Conservation (phyloP, 192 early-diverging fungal species). For the Backusella psychrophila region DNA sequence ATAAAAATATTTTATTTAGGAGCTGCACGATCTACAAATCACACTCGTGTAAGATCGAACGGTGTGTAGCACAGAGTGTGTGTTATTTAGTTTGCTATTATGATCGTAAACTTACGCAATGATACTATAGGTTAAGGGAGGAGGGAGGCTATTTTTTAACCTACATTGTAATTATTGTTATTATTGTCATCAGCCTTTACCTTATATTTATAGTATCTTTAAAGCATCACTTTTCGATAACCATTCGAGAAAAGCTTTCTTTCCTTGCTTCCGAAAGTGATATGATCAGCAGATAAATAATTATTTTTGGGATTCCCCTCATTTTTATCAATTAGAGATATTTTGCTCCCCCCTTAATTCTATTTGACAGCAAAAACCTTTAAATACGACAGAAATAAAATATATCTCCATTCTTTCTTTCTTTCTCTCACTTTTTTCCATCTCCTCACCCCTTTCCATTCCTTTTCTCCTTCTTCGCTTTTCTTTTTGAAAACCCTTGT, state of each 20-base stretch:
- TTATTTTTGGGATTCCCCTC: conserved; percentile 5
- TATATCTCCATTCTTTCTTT: conserved; percentile 8
- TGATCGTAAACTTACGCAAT: not conserved
- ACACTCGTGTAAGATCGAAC: not conserved
- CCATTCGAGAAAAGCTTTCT: not conserved
- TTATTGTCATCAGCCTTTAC: not conserved
- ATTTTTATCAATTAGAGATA: conserved; percentile 6
- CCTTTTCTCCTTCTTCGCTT: conserved; percentile 7
- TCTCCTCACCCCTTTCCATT: conserved; percentile 16
- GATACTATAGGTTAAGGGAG: not conserved
- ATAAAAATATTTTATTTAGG: conserved; percentile 9
- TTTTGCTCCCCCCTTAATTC: not conserved
- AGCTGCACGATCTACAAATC: conserved; percentile 9
- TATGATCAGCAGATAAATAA: not conserved
- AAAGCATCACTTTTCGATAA: not conserved
- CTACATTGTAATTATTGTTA: not conserved
- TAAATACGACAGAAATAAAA: conserved; percentile 6
- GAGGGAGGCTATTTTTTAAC: not conserved
- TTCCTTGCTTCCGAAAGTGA: not conserved
- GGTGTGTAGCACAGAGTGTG: not conserved
- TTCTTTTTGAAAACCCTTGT: not conserved
- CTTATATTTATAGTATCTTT: not conserved
- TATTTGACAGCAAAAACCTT: conserved; percentile 9
- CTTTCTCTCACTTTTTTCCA: conserved; percentile 9
- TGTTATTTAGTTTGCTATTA: not conserved